Conservation (phyloP, 2,329 filamentous ascomycete species). For the Exophiala xenobiotica region DNA sequence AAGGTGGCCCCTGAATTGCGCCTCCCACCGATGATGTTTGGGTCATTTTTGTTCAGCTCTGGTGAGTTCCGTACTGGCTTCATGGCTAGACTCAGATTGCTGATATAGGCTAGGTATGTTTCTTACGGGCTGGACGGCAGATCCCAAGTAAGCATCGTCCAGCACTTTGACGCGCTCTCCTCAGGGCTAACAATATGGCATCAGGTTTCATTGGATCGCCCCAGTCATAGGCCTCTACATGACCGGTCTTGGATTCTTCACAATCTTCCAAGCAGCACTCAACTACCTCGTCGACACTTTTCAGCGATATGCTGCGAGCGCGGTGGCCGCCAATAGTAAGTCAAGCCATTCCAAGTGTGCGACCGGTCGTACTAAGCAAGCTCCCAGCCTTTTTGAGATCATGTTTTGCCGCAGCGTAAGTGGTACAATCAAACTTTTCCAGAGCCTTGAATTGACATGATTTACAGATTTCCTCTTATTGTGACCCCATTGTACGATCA, state of each 20-base stretch:
- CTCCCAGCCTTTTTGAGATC: slow-evolving; percentile 44
- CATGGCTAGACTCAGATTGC: too few relatives aligned
- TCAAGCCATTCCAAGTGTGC: neutral
- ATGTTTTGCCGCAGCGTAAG: slow-evolving; percentile 44
- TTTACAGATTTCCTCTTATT: slow-evolving; percentile 44
- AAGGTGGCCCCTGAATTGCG: slow-evolving; percentile 48
- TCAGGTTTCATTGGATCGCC: slow-evolving; percentile 39
- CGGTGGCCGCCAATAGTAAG: slow-evolving; percentile 44
- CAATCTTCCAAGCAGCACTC: slow-evolving; percentile 43
- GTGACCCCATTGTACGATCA: slow-evolving; percentile 47
- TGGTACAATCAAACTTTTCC: neutral
- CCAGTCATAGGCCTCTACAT: slow-evolving; percentile 38
- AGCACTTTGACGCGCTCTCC: neutral
- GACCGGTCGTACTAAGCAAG: neutral
- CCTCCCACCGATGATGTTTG: slow-evolving; percentile 52
- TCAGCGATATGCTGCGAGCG: slow-evolving; percentile 44
- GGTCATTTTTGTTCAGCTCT: slow-evolving; percentile 51
- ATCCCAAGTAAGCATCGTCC: slow-evolving; percentile 26
- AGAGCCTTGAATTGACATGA: neutral
- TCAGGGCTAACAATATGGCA: neutral
- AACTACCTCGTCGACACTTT: slow-evolving; percentile 48
- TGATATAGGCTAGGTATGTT: slow-evolving; percentile 49
- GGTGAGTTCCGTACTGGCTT: neutral
- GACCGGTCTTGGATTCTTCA: slow-evolving; percentile 44
- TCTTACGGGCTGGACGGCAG: slow-evolving; percentile 61